These are phyloP conservation scores for Arthrobotrys iridis DNA, from an alignment of 2,329 filamentous ascomycete species.

Conservation along the genomic window DNA sequence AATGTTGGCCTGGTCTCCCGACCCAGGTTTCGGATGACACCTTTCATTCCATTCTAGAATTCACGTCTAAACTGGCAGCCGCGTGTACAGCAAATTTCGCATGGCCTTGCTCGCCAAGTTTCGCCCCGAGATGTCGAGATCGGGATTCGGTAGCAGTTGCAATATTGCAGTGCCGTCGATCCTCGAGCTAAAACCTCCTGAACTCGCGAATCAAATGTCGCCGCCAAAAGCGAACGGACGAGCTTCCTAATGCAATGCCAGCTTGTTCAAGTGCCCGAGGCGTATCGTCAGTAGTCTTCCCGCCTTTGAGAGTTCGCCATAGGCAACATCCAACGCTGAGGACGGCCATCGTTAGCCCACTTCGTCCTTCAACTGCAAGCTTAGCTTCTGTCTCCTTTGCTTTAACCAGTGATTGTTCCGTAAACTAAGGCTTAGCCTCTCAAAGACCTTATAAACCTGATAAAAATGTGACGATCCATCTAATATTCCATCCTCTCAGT, in stretches of 20 bases:
- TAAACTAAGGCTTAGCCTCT: conserved; percentile 9
- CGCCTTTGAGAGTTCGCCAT: background rate
- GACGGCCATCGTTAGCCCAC: conserved; percentile 16
- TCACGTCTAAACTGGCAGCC: conserved; percentile 4
- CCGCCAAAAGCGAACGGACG: background rate
- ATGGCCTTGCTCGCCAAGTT: conserved; percentile 37
- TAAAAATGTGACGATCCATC: conserved; percentile 14
- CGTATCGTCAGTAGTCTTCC: conserved; percentile 22
- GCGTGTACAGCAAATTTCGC: conserved; percentile 43
- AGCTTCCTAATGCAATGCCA: conserved; percentile 33
- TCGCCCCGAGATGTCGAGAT: conserved; percentile 5
- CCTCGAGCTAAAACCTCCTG: conserved; percentile 18
- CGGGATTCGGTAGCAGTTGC: background rate
- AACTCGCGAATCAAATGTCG: conserved; percentile 31
- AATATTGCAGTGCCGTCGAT: conserved; percentile 16
- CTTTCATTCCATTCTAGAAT: conserved; percentile 43
- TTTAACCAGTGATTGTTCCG: background rate
- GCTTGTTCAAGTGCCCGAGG: conserved; percentile 11
- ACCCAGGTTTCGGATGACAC: conserved; percentile 31
- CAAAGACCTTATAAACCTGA: background rate
- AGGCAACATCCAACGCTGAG: conserved; percentile 42
- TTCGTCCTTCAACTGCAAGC: conserved; percentile 3
- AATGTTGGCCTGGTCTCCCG: conserved; percentile 1
- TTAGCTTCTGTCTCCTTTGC: background rate
- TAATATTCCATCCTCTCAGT: conserved; percentile 5